A percentile compares a stretch with the other conserved stretches of the same genome.
These are phyloP conservation scores for Bifiguratus adelaidae DNA, from an alignment of 192 early-diverging fungal species.

Conservation along the genomic window DNA sequence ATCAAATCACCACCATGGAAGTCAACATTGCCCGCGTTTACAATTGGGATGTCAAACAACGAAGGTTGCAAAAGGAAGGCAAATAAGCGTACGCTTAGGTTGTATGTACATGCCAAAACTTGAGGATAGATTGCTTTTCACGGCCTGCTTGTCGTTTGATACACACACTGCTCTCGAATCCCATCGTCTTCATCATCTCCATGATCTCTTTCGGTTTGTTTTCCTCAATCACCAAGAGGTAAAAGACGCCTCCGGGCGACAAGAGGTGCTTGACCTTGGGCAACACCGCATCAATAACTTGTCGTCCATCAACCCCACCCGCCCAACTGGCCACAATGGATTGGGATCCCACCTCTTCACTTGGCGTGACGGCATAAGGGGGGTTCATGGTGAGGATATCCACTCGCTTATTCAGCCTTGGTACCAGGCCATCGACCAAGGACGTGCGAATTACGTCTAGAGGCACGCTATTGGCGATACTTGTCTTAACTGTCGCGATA, in stretches of 20 bases:
- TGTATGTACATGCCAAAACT: too few relatives aligned
- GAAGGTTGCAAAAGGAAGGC: too few relatives aligned
- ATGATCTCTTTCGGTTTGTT: constrained; percentile 79
- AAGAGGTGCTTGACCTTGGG: constrained; percentile 63
- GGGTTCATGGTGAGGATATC: constrained; percentile 92
- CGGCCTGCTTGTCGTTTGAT: constrained; percentile 36
- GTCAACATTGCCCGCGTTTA: constrained; percentile 90
- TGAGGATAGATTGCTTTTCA: constrained; percentile 43
- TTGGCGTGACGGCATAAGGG: constrained; percentile 85
- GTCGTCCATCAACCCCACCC: constrained; percentile 81
- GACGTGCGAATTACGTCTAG: constrained; percentile 59
- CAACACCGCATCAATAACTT: constrained; percentile 73
- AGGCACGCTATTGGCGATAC: constrained; percentile 31
- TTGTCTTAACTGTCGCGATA: constrained; percentile 56
- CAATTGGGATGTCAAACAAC: constrained; percentile 94
- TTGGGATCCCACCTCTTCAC: constrained; percentile 62
- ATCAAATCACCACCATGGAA: constrained; percentile 99
- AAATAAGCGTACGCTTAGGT: too few relatives aligned
- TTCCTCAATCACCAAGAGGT: constrained; percentile 76
- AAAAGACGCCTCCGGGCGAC: constrained; percentile 64
- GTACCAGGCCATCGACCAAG: constrained; percentile 41
- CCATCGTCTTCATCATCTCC: constrained; percentile 37
- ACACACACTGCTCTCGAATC: constrained; percentile 32
- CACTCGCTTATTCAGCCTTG: constrained; percentile 37
- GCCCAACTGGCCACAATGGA: constrained; percentile 85